These are phyloP conservation scores for Aspergillus carlsbadensis DNA, from an alignment of 495 filamentous ascomycete species.

Conservation along the genomic window DNA sequence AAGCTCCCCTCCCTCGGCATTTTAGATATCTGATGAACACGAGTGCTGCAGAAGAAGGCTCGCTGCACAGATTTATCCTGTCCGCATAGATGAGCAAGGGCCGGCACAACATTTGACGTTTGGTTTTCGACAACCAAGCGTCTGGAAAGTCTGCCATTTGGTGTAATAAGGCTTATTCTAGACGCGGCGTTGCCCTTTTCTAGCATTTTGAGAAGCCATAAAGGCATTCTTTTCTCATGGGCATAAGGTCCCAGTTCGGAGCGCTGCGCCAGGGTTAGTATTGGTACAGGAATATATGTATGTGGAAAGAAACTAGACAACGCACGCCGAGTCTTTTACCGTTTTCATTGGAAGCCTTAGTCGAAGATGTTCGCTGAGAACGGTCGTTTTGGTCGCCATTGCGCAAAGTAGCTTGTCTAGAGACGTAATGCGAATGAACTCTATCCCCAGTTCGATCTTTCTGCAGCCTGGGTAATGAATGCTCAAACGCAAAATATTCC, in stretches of 20 bases:
- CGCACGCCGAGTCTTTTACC: constrained; percentile 45
- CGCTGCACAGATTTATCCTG: constrained; percentile 61
- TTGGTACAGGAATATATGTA: not conserved
- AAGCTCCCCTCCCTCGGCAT: constrained; percentile 81
- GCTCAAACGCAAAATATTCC: constrained; percentile 54
- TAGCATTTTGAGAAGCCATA: constrained; percentile 68
- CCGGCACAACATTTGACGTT: constrained; percentile 65
- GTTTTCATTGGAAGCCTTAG: not conserved
- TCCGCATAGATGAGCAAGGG: constrained; percentile 69
- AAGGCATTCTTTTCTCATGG: constrained; percentile 85
- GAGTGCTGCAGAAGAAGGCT: constrained; percentile 78
- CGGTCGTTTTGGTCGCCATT: not conserved
- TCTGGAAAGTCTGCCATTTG: constrained; percentile 48
- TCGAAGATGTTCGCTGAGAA: not conserved
- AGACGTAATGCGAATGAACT: not conserved
- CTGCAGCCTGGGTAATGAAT: constrained; percentile 18
- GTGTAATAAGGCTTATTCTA: constrained; percentile 52
- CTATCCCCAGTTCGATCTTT: constrained; percentile 6
- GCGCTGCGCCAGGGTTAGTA: constrained; percentile 32
- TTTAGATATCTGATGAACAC: constrained; percentile 78
- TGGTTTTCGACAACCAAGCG: constrained; percentile 58
- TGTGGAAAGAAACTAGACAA: too few species aligned
- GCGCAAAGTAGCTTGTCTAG: constrained; percentile 12
- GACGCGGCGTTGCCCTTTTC: constrained; percentile 60
- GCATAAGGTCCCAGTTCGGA: constrained; percentile 81